Evolutionary conservation across 2,329 filamentous ascomycete species (phyloP).

Genomic region (Fusarium sublunatum): DNA sequence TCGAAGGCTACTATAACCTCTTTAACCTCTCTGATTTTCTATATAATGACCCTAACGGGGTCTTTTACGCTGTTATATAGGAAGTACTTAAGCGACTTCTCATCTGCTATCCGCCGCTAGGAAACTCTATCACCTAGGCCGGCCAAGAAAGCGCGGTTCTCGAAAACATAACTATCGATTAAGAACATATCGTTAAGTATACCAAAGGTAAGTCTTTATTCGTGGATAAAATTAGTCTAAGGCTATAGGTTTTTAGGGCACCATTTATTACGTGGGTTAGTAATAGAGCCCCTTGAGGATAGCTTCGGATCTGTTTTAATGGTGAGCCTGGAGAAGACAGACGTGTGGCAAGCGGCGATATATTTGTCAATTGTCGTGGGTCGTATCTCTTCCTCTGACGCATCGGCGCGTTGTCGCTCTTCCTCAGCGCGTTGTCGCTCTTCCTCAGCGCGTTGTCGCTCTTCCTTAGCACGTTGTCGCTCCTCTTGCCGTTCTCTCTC

Average conservation of each 20-base stretch:
- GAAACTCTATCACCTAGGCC: background rate
- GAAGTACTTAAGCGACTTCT: constrained; percentile 49
- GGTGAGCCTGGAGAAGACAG: background rate
- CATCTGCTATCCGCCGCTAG: constrained; percentile 2
- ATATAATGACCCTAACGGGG: constrained; percentile 47
- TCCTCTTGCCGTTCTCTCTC: too few species aligned
- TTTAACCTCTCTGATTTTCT: constrained; percentile 44
- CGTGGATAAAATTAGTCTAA: background rate
- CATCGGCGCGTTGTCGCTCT: constrained; percentile 1
- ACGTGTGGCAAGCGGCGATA: background rate
- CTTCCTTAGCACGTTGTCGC: too few species aligned
- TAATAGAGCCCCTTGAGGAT: background rate
- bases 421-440: background rate
- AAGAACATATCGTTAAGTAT: background rate
- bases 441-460: background rate
- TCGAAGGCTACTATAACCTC: constrained; percentile 36
- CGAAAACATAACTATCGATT: background rate
- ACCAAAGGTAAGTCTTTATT: background rate
- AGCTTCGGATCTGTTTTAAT: background rate
- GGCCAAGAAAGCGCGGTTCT: constrained; percentile 1
- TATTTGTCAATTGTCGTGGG: background rate
- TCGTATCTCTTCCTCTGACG: background rate
- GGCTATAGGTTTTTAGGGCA: background rate
- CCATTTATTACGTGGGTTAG: background rate
- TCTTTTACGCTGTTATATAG: constrained; percentile 47